A percentile compares a stretch with the other conserved stretches of the same genome.
These are phyloP conservation scores for Pisolithus tinctorius DNA, from an alignment of 768 basidiomycete genomes.

Conservation along the genomic window DNA sequence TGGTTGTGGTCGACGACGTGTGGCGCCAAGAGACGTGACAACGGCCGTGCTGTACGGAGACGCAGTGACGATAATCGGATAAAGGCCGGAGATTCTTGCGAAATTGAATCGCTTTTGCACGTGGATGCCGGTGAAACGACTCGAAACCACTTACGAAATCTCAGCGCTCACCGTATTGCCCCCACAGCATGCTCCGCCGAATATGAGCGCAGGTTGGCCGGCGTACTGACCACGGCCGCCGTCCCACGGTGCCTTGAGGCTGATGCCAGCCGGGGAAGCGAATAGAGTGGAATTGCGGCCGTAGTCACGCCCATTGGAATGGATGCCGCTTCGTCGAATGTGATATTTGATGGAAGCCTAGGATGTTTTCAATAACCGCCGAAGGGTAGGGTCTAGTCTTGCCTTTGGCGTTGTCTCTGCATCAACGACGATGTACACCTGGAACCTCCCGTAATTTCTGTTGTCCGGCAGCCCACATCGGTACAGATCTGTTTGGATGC, in stretches of 20 bases:
- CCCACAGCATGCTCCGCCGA: conserved; percentile 33
- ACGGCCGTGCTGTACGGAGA: conserved; percentile 28
- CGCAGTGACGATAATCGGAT: conserved; percentile 34
- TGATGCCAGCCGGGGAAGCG: conserved; percentile 21
- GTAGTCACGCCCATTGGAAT: conserved; percentile 28
- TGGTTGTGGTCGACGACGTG: conserved; percentile 28
- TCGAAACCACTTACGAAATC: background rate
- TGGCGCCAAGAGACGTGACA: conserved; percentile 32
- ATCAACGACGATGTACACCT: conserved; percentile 19
- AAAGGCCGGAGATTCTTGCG: conserved; percentile 28
- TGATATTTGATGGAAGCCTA: conserved; percentile 31
- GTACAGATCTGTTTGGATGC: background rate
- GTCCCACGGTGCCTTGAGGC: conserved; percentile 27
- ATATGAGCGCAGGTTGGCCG: conserved; percentile 28
- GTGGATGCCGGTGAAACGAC: background rate
- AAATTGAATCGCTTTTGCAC: conserved; percentile 27
- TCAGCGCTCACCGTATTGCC: conserved; percentile 29
- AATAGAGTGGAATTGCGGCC: conserved; percentile 28
- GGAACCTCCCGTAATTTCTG: conserved; percentile 14
- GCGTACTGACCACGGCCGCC: conserved; percentile 24
- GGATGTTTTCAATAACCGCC: background rate
- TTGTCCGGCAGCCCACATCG: background rate
- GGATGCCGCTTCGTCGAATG: conserved; percentile 34
- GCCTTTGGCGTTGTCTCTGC: conserved; percentile 18
- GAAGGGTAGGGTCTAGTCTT: background rate